These are phyloP conservation scores for Phoenix roebelenii DNA, from an alignment of 176 grass and related monocot species.

Conservation along the genomic window DNA sequence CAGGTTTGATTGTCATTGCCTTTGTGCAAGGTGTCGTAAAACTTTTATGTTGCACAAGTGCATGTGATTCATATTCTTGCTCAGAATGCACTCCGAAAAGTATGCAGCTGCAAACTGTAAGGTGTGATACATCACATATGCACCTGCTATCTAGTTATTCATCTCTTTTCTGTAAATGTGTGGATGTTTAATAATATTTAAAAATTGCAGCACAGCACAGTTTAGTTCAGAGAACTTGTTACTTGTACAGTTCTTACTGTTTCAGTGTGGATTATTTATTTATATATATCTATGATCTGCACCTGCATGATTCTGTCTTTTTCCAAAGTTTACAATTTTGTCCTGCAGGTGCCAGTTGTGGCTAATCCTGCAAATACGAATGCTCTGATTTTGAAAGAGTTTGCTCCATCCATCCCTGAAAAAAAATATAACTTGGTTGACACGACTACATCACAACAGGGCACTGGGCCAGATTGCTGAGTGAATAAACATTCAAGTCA, in stretches of 20 bases:
- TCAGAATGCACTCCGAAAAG: conserved; percentile 21
- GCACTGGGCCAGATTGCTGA: conserved; percentile 83
- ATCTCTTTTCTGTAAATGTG: too few species aligned
- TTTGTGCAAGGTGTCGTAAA: too few species aligned
- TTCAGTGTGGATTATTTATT: too few species aligned
- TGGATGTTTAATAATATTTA: too few species aligned
- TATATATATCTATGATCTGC: too few species aligned
- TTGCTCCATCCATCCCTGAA: conserved; percentile 84
- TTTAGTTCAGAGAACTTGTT: neutral
- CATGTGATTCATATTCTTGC: too few species aligned
- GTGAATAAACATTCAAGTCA: conserved; percentile 69
- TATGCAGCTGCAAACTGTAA: conserved; percentile 90
- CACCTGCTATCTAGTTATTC: neutral
- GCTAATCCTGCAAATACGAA: conserved; percentile 98
- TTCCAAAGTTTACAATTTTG: neutral
- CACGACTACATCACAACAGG: conserved; percentile 91
- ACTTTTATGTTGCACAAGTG: too few species aligned
- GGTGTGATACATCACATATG: conserved; percentile 20
- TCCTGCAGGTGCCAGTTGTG: conserved; percentile 79
- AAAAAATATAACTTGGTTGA: conserved; percentile 97
- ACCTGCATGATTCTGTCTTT: too few species aligned
- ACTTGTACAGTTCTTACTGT: neutral
- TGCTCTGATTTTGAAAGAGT: conserved; percentile 96
- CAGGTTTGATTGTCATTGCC: too few species aligned
- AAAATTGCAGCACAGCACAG: too few species aligned